A percentile compares a stretch with the other conserved stretches of the same genome.
phyloP scores from a whole-genome alignment of 345 rosid genomes.

The Arabidopsis arenosa region DNA sequence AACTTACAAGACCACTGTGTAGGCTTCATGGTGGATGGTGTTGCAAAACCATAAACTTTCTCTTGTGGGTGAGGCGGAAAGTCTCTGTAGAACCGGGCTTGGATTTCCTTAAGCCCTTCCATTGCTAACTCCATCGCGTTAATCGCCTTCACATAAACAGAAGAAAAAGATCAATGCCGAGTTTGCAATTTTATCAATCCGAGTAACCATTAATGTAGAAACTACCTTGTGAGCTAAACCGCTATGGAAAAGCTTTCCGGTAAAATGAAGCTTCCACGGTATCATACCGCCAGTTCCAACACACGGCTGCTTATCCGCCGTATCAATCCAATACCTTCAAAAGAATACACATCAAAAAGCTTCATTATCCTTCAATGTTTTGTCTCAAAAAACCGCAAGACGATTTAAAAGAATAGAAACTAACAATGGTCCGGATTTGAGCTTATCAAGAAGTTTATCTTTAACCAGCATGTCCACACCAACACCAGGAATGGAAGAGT shows the following conservation, averaged over 20 bases:
- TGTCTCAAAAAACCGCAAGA: background rate
- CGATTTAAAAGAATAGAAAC: constrained; percentile 25
- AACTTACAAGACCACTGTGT: constrained; percentile 94
- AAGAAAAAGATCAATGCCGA: constrained; percentile 5
- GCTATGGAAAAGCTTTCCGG: constrained; percentile 95
- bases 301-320: constrained; percentile 99
- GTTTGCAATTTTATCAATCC: constrained; percentile 11
- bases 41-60: constrained; percentile 84
- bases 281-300: constrained; percentile 98
- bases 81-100: constrained; percentile 79
- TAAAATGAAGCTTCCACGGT: constrained; percentile 92
- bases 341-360: constrained; percentile 3
- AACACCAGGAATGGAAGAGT: constrained; percentile 80
- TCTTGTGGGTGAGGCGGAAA: constrained; percentile 87
- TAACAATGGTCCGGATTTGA: constrained; percentile 92
- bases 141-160: constrained; percentile 65
- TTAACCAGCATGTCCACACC: constrained; percentile 90
- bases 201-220: constrained; percentile 27
- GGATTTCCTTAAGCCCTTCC: constrained; percentile 88
- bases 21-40: constrained; percentile 99
- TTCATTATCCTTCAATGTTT: background rate
- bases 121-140: constrained; percentile 88
- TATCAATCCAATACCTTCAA: constrained; percentile 92
- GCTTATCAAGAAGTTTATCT: constrained; percentile 80
- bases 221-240: constrained; percentile 92